phyloP scores from a whole-genome alignment of 805 yeast species.

The Alloascoidea hylecoeti region DNA sequence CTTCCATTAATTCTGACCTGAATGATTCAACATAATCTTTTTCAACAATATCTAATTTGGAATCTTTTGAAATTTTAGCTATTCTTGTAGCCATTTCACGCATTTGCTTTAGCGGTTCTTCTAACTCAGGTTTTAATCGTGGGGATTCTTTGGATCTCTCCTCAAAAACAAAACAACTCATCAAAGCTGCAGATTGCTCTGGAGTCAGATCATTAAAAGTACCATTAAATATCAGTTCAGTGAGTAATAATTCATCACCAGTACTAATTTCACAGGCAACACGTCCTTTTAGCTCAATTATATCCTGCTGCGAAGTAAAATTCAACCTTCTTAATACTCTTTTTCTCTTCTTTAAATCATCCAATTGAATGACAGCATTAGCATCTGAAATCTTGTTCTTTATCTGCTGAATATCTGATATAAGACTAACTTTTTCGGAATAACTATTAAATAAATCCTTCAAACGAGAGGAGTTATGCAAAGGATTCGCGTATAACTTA shows the following conservation, averaged over 20 bases:
- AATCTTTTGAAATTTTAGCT: slow-evolving; percentile 81
- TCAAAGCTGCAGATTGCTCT: slow-evolving; percentile 82
- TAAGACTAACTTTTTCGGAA: slow-evolving; percentile 46
- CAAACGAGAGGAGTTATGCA: slow-evolving; percentile 30
- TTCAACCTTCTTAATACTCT: slow-evolving; percentile 87
- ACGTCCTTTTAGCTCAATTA: slow-evolving; percentile 91
- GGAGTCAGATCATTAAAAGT: slow-evolving; percentile 78
- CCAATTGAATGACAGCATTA: slow-evolving; percentile 84
- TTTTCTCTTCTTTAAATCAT: slow-evolving; percentile 85
- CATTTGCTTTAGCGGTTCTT: slow-evolving; percentile 83
- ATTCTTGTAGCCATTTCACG: slow-evolving; percentile 85
- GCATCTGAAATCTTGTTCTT: slow-evolving; percentile 65
- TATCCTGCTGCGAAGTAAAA: slow-evolving; percentile 74
- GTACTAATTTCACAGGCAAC: slow-evolving; percentile 95
- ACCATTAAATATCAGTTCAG: slow-evolving; percentile 93
- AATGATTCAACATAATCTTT: slow-evolving; percentile 88
- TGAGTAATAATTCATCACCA: slow-evolving; percentile 73
- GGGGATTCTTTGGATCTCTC: slow-evolving; percentile 87
- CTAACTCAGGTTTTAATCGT: slow-evolving; percentile 71
- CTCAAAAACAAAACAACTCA: slow-evolving; percentile 94
- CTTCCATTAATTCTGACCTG: slow-evolving; percentile 92
- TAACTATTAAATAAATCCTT: slow-evolving; percentile 52
- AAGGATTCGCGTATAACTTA: slow-evolving; percentile 59
- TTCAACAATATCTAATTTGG: slow-evolving; percentile 80
- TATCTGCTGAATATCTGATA: slow-evolving; percentile 39